These are phyloP conservation scores for Xerocomus spinulosus DNA, from an alignment of 768 basidiomycete species.

Conservation along the genomic window DNA sequence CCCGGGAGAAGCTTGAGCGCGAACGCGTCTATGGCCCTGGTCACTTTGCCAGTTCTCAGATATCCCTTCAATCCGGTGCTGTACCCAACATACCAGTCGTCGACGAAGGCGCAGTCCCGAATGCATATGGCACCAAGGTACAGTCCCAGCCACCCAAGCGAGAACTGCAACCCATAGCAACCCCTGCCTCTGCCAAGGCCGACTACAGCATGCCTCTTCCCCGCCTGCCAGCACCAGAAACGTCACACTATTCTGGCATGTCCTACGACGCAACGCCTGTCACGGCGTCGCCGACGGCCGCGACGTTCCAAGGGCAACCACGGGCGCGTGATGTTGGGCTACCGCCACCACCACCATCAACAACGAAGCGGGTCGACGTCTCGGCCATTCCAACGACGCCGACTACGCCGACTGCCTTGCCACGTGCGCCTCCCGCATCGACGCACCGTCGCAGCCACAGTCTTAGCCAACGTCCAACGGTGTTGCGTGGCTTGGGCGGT, in stretches of 20 bases:
- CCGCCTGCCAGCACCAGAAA: conserved; percentile 73
- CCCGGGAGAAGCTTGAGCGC: conserved; percentile 91
- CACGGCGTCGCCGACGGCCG: conserved; percentile 53
- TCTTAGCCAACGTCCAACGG: conserved; percentile 66
- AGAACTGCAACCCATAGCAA: conserved; percentile 22
- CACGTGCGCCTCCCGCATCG: conserved; percentile 69
- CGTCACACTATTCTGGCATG: conserved; percentile 76
- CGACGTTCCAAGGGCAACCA: conserved; percentile 56
- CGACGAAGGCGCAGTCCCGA: conserved; percentile 19
- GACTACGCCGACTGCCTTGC: conserved; percentile 35
- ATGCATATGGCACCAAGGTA: conserved; percentile 23
- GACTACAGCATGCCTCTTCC: conserved; percentile 85
- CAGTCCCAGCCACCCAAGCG: conserved; percentile 32
- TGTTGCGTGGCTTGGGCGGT: conserved; percentile 51
- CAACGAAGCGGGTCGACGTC: conserved; percentile 29
- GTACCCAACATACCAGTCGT: conserved; percentile 12
- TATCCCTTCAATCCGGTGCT: conserved; percentile 47
- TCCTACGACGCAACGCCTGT: conserved; percentile 60
- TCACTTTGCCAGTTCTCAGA: conserved; percentile 88
- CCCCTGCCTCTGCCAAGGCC: conserved; percentile 40
- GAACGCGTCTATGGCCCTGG: conserved; percentile 92
- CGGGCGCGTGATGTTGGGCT: conserved; percentile 61
- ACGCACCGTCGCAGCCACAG: conserved; percentile 82
- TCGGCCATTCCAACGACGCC: conserved; percentile 21
- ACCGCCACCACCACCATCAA: conserved; percentile 33